These are phyloP conservation scores for Suhomyces sp. DNA, from an alignment of 805 yeast species.

Conservation along the genomic window DNA sequence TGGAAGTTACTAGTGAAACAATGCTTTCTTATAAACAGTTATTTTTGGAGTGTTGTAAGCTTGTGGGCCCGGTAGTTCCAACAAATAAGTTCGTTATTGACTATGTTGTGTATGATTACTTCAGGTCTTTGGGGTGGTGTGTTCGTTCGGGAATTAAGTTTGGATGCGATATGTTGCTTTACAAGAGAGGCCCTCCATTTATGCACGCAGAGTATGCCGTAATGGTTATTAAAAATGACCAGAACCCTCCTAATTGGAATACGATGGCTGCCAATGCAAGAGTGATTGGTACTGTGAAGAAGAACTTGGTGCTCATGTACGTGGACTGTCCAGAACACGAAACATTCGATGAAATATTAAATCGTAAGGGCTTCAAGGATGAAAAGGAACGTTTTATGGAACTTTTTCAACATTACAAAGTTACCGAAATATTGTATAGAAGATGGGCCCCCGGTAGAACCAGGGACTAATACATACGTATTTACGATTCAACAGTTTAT, in stretches of 20 bases:
- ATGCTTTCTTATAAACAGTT: constrained; percentile 18
- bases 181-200: constrained; percentile 92
- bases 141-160: constrained; percentile 88
- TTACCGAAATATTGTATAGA: constrained; percentile 66
- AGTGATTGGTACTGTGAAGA: constrained; percentile 84
- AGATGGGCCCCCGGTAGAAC: constrained; percentile 87
- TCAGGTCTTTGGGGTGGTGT: constrained; percentile 91
- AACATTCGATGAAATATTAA: constrained; percentile 21
- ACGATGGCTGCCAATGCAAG: constrained; percentile 62
- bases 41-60: constrained; percentile 23
- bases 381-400: constrained; percentile 18
- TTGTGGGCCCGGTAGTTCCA: not conserved
- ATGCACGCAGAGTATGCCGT: constrained; percentile 89
- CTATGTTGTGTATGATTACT: constrained; percentile 82
- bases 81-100: constrained; percentile 41
- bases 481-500: not conserved
- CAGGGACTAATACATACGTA: constrained; percentile 51
- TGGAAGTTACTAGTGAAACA: constrained; percentile 31
- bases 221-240: constrained; percentile 44
- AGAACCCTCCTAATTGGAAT: constrained; percentile 50
- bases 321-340: constrained; percentile 53
- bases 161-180: constrained; percentile 80
- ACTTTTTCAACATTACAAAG: constrained; percentile 43
- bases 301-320: constrained; percentile 66
- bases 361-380: constrained; percentile 14